phyloP scores from a whole-genome alignment of 129 eudicot genomes.

The Artemisia annua region DNA sequence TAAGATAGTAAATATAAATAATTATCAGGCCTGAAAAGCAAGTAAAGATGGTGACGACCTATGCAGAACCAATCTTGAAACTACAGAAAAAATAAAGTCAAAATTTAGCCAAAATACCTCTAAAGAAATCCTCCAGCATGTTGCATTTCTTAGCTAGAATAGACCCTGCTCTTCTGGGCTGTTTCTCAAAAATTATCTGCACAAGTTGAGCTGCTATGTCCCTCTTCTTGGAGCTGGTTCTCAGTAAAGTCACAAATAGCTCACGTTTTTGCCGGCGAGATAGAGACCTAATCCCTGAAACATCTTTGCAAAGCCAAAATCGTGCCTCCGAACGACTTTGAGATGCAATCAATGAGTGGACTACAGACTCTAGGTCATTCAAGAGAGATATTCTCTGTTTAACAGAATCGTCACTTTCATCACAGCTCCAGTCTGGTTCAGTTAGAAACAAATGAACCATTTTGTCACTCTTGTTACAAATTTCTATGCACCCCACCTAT shows the following conservation, averaged over 20 bases:
- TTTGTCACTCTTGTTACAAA: not conserved
- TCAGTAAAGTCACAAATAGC: constrained; percentile 60
- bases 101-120: constrained; percentile 44
- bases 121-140: constrained; percentile 72
- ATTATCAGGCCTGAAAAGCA: not conserved
- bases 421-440: constrained; percentile 57
- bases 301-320: constrained; percentile 85
- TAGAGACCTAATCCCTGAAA: constrained; percentile 56
- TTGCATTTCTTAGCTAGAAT: constrained; percentile 62
- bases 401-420: constrained; percentile 33
- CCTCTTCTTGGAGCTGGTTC: constrained; percentile 53
- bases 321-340: constrained; percentile 89
- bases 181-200: constrained; percentile 72
- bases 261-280: constrained; percentile 46
- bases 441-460: constrained; percentile 65
- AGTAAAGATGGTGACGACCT: not conserved
- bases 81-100: not conserved
- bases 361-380: constrained; percentile 53
- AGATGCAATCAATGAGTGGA: constrained; percentile 52
- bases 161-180: constrained; percentile 61
- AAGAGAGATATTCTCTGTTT: constrained; percentile 47
- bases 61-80: too few species aligned
- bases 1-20: not conserved
- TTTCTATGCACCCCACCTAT: too few species aligned
- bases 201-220: constrained; percentile 66